These are phyloP conservation scores for Fusarium poae DNA, from an alignment of 2,329 filamentous ascomycete genomes.

Conservation along the genomic window DNA sequence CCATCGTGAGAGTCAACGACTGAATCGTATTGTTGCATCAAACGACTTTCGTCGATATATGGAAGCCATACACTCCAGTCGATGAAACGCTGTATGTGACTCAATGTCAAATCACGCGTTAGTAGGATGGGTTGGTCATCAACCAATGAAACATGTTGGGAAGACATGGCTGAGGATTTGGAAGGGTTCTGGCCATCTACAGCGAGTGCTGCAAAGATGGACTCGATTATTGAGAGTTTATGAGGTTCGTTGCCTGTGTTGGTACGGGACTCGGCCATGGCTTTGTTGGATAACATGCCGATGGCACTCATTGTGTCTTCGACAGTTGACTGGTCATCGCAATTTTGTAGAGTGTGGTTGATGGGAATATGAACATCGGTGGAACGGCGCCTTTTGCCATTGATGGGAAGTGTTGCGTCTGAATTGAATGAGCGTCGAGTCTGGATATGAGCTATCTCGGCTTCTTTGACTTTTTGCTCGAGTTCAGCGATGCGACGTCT, in stretches of 20 bases:
- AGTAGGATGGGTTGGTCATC: constrained; percentile 1
- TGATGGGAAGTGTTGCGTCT: neutral
- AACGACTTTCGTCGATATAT: neutral
- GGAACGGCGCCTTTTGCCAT: neutral
- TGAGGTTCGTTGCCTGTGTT: constrained; percentile 10
- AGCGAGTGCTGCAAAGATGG: constrained; percentile 17
- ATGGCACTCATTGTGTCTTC: constrained; percentile 38
- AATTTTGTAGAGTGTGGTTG: rapidly evolving
- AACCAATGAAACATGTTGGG: neutral
- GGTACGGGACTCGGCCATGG: constrained; percentile 23
- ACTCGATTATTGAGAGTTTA: constrained; percentile 22
- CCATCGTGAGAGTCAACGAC: neutral
- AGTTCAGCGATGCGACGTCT: constrained; percentile 18
- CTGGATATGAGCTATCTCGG: constrained; percentile 8
- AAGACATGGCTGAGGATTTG: neutral
- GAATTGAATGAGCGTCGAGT: neutral
- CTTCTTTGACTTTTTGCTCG: constrained; percentile 19
- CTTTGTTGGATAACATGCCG: constrained; percentile 26
- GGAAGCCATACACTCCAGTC: constrained; percentile 25
- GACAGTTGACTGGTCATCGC: constrained; percentile 26
- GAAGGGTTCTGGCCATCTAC: constrained; percentile 25
- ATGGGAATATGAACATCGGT: neutral
- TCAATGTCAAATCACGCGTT: neutral
- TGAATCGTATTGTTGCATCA: constrained; percentile 15
- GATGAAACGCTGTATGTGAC: constrained; percentile 1